Conservation (phyloP, 2,329 filamentous ascomycete genomes). For the Fusarium aywerte region DNA sequence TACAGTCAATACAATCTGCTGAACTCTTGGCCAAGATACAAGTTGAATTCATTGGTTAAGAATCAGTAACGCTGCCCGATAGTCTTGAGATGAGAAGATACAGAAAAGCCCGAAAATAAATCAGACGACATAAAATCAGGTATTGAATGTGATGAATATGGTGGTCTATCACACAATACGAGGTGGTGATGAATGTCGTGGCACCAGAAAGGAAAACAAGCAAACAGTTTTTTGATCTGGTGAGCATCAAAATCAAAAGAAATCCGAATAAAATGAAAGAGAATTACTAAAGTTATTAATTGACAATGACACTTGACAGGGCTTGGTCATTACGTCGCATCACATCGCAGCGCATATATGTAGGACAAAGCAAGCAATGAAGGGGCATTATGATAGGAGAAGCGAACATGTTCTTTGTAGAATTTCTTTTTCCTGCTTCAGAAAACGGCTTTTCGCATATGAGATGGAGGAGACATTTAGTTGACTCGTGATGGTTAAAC, state of each 20-base stretch:
- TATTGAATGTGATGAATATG: conserved; percentile 25
- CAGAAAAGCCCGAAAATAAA: conserved; percentile 25
- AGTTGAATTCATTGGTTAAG: conserved; percentile 10
- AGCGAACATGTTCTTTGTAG: background rate
- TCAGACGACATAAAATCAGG: conserved; percentile 17
- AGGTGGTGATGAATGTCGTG: conserved; percentile 41
- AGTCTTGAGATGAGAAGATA: conserved; percentile 18
- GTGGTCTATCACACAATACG: conserved; percentile 36
- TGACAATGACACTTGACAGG: conserved; percentile 28
- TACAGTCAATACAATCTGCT: background rate
- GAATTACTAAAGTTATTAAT: conserved; percentile 9
- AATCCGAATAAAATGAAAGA: background rate
- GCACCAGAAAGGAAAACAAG: conserved; percentile 30
- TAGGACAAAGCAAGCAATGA: conserved; percentile 35
- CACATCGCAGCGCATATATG: conserved; percentile 27
- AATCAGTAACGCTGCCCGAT: conserved; percentile 24
- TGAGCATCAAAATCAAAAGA: conserved; percentile 18
- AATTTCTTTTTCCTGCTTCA: conserved; percentile 18
- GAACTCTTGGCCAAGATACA: conserved; percentile 10
- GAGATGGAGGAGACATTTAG: background rate
- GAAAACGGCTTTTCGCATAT: conserved; percentile 32
- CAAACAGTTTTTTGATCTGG: conserved; percentile 33
- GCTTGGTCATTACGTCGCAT: conserved; percentile 32
- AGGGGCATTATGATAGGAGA: conserved; percentile 17
- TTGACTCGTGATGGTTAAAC: no score